phyloP scores from a whole-genome alignment of 352 stramenopile species.

The Globisporangium megalacanthum region DNA sequence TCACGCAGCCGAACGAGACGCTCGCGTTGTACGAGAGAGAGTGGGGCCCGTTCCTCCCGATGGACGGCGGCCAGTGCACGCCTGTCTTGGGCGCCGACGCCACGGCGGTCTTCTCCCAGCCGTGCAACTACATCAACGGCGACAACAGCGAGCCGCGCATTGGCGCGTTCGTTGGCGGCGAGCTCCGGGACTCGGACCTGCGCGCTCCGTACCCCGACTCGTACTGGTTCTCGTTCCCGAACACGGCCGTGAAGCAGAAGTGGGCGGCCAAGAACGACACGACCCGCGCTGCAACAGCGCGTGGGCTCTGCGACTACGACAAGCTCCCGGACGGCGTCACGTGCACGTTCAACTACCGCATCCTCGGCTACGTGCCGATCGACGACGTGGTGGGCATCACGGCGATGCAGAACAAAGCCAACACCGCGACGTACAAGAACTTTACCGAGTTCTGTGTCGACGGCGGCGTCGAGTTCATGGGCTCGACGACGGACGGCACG shows the following conservation, averaged over 20 bases:
- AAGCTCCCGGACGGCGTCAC: conserved; percentile 46
- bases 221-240: conserved; percentile 78
- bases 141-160: conserved; percentile 53
- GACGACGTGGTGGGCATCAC: conserved; percentile 80
- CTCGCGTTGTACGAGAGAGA: conserved; percentile 64
- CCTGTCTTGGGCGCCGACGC: conserved; percentile 23
- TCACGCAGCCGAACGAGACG: conserved; percentile 76
- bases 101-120: conserved; percentile 30
- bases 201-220: conserved; percentile 66
- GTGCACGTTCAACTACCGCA: conserved; percentile 72
- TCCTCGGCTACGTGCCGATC: conserved; percentile 62
- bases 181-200: conserved; percentile 37
- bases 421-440: conserved; percentile 38
- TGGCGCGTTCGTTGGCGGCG: conserved; percentile 60
- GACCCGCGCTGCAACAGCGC: conserved; percentile 20
- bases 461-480: conserved; percentile 58
- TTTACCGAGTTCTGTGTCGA: conserved; percentile 65
- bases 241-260: conserved; percentile 37
- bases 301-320: conserved; percentile 9
- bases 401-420: conserved; percentile 30
- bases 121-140: conserved; percentile 76
- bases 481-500: conserved; percentile 15
- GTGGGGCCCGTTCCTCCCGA: conserved; percentile 62
- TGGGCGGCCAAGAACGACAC: conserved; percentile 8
- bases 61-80: conserved; percentile 64